These are phyloP conservation scores for Corynascus novoguineensis DNA, from an alignment of 495 filamentous ascomycete genomes.

Conservation along the genomic window DNA sequence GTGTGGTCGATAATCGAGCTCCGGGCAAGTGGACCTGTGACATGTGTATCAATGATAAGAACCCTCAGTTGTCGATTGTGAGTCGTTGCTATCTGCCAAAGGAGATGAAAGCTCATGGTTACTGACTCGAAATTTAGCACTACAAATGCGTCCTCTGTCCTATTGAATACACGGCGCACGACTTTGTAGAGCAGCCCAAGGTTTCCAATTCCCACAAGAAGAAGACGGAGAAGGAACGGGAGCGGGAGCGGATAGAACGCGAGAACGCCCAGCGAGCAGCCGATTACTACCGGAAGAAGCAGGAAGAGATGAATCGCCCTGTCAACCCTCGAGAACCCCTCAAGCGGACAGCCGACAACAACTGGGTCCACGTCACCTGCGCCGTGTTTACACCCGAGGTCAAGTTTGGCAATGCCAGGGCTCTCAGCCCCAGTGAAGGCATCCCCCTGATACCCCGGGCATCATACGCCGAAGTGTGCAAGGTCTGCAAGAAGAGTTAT, in stretches of 20 bases:
- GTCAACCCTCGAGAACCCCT: conserved; percentile 81
- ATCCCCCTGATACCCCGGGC: conserved; percentile 69
- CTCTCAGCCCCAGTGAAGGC: conserved; percentile 78
- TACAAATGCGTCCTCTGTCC: conserved; percentile 94
- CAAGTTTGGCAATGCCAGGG: conserved; percentile 78
- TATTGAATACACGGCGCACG: conserved; percentile 65
- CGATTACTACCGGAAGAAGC: conserved; percentile 72
- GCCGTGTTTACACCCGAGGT: conserved; percentile 88
- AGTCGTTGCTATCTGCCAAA: conserved; percentile 28
- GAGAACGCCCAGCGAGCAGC: conserved; percentile 69
- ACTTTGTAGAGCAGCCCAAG: conserved; percentile 80
- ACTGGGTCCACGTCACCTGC: conserved; percentile 96
- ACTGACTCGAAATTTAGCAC: conserved; percentile 45
- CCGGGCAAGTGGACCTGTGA: conserved; percentile 89
- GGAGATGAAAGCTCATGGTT: neutral
- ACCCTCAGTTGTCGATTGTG: conserved; percentile 77
- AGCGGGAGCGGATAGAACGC: conserved; percentile 78
- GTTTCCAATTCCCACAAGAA: conserved; percentile 61
- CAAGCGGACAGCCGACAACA: conserved; percentile 88
- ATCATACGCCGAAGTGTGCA: conserved; percentile 68
- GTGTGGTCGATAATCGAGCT: conserved; percentile 63
- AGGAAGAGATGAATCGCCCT: conserved; percentile 75
- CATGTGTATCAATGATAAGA: conserved; percentile 90
- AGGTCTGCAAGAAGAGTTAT: conserved; percentile 65
- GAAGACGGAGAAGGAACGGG: conserved; percentile 85